Conservation (phyloP, 2,329 filamentous ascomycete genomes). For the Colletotrichum higginsianum region DNA sequence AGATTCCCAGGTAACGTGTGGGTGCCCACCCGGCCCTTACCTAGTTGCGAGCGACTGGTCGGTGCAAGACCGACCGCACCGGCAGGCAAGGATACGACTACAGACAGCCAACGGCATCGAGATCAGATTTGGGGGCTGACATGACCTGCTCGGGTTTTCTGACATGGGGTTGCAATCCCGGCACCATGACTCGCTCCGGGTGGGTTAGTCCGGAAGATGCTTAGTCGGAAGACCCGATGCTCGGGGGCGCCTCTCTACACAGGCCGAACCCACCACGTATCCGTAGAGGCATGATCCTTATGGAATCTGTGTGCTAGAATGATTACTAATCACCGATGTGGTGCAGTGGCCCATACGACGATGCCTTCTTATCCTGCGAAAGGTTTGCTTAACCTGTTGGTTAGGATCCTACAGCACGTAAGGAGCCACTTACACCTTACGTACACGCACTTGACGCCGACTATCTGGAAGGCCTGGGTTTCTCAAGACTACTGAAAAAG, state of each 20-base stretch:
- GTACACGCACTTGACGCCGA: too few relatives aligned
- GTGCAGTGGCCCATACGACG: conserved; percentile 41
- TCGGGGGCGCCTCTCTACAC: background rate
- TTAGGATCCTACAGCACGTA: too few relatives aligned
- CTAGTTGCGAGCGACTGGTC: background rate
- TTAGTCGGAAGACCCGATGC: background rate
- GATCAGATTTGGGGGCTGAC: background rate
- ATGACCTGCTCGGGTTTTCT: background rate
- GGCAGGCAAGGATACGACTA: background rate
- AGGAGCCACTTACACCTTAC: too few relatives aligned
- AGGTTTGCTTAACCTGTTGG: background rate
- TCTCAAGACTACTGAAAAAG: too few relatives aligned
- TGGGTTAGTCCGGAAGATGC: background rate
- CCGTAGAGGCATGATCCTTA: too few relatives aligned
- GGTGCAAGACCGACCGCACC: background rate
- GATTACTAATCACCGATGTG: conserved; percentile 28
- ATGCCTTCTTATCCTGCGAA: conserved; percentile 27
- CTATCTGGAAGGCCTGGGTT: too few relatives aligned
- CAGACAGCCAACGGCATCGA: background rate
- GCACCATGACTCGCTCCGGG: conserved; percentile 29
- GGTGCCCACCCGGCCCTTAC: background rate
- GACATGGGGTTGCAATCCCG: conserved; percentile 19
- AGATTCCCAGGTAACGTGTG: background rate
- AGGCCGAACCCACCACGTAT: too few relatives aligned
- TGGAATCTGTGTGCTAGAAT: too few relatives aligned